A percentile compares a stretch with the other conserved stretches of the same genome.
Evolutionary conservation across 768 basidiomycete genomes (phyloP).

Genomic region (Hygrocybe coccinea): DNA sequence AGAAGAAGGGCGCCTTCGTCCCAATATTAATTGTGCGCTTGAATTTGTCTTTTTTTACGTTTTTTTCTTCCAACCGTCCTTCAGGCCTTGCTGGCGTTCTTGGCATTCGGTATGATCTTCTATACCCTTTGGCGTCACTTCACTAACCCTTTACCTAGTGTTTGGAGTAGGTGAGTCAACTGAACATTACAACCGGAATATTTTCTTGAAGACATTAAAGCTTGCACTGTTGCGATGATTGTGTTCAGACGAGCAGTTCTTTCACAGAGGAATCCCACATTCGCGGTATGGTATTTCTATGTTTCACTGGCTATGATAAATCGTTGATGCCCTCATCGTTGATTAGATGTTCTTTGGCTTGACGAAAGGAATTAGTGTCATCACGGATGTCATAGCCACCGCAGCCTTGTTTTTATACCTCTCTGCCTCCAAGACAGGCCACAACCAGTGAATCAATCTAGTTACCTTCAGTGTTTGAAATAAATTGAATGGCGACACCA

Average conservation of each 20-base stretch:
- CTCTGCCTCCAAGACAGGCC: constrained; percentile 34
- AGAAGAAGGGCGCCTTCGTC: constrained; percentile 24
- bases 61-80: not conserved
- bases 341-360: constrained; percentile 40
- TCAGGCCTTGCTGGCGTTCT: constrained; percentile 22
- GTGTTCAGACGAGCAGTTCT: constrained; percentile 6
- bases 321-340: not conserved
- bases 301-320: not conserved
- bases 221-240: constrained; percentile 11
- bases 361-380: constrained; percentile 41
- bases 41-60: not conserved
- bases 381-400: constrained; percentile 43
- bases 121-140: not conserved
- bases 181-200: not conserved
- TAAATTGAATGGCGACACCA: not conserved
- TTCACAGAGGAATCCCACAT: constrained; percentile 12
- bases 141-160: not conserved
- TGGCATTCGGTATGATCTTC: constrained; percentile 30
- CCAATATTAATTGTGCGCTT: constrained; percentile 26
- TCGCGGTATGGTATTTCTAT: constrained; percentile 21
- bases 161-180: constrained; percentile 11
- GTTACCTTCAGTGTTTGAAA: not conserved
- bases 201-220: not conserved
- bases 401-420: constrained; percentile 41
- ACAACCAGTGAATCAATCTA: constrained; percentile 28